phyloP scores from a whole-genome alignment of 1,284 basidiomycete species.

The Marasmius oreades region DNA sequence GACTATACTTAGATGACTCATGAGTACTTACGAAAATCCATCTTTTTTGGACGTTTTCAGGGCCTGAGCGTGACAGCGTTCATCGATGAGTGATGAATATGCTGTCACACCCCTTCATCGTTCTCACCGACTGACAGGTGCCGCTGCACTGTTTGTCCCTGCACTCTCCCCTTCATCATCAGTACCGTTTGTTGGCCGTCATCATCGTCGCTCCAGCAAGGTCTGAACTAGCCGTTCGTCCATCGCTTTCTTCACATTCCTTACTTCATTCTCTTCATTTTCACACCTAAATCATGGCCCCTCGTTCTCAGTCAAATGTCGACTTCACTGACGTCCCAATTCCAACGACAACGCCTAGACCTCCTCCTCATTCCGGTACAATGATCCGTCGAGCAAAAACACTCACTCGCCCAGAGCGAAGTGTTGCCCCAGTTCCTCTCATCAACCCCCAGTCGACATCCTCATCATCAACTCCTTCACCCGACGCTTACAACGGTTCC shows the following conservation, averaged over 20 bases:
- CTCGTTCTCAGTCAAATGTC: constrained; percentile 55
- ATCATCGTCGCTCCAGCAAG: constrained; percentile 12
- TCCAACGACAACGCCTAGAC: constrained; percentile 58
- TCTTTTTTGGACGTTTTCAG: too few relatives aligned
- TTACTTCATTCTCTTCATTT: constrained; percentile 20
- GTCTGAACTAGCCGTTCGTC: constrained; percentile 7
- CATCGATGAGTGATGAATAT: too few relatives aligned
- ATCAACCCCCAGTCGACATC: constrained; percentile 69
- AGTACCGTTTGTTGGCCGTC: not conserved
- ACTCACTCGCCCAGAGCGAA: constrained; percentile 91
- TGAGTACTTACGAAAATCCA: too few relatives aligned
- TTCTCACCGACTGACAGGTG: not conserved
- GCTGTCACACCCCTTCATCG: not conserved
- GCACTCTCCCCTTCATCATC: constrained; percentile 27
- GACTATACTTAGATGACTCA: too few relatives aligned
- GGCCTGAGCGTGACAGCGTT: not conserved
- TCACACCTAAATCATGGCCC: constrained; percentile 40
- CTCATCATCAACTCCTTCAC: constrained; percentile 28
- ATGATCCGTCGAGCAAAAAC: constrained; percentile 87
- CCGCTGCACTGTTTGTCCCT: constrained; percentile 4
- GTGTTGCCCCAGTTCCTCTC: constrained; percentile 90
- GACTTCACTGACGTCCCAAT: constrained; percentile 64
- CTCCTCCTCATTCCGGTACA: constrained; percentile 49
- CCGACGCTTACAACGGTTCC: constrained; percentile 42
- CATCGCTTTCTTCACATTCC: constrained; percentile 3